phyloP scores from a whole-genome alignment of 2,329 filamentous ascomycete species.

The Amauroascus niger region DNA sequence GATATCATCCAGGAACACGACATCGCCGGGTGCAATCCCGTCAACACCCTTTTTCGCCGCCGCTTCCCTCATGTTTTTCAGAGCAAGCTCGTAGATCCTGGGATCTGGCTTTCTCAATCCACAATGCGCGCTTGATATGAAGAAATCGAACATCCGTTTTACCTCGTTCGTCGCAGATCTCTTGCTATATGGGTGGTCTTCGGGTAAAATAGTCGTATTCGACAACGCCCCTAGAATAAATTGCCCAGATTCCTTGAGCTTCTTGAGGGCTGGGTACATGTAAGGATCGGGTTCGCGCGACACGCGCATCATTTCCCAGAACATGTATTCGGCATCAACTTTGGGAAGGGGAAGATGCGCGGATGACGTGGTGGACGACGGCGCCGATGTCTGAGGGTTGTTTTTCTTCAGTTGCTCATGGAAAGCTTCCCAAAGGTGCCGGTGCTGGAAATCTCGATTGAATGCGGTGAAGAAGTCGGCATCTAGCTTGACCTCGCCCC shows the following conservation, averaged over 20 bases:
- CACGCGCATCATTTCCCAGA: slow-evolving; percentile 80
- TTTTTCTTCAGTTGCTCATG: slow-evolving; percentile 29
- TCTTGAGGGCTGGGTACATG: slow-evolving; percentile 74
- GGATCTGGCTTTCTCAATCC: slow-evolving; percentile 81
- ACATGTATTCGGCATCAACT: slow-evolving; percentile 69
- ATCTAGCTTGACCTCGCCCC: slow-evolving; percentile 69
- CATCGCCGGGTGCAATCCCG: slow-evolving; percentile 53
- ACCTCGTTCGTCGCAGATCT: slow-evolving; percentile 44
- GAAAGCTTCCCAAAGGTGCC: slow-evolving; percentile 58
- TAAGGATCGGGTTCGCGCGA: slow-evolving; percentile 66
- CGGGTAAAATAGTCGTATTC: slow-evolving; percentile 82
- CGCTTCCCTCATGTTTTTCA: slow-evolving; percentile 56
- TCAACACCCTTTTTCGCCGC: slow-evolving; percentile 48
- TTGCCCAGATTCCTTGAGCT: slow-evolving; percentile 52
- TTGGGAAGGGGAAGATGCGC: slow-evolving; percentile 55
- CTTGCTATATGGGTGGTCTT: slow-evolving; percentile 36
- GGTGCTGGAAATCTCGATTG: slow-evolving; percentile 59
- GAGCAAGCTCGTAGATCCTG: slow-evolving; percentile 65
- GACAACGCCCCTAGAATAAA: slow-evolving; percentile 74
- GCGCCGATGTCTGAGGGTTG: slow-evolving; percentile 4
- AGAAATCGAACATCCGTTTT: slow-evolving; percentile 67
- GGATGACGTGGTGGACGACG: slow-evolving; percentile 13
- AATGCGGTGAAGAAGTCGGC: slow-evolving; percentile 66
- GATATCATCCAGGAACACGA: slow-evolving; percentile 89
- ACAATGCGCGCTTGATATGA: slow-evolving; percentile 75